phyloP scores from a whole-genome alignment of 2,329 filamentous ascomycete species.

The Chalaropsis ovoidea region DNA sequence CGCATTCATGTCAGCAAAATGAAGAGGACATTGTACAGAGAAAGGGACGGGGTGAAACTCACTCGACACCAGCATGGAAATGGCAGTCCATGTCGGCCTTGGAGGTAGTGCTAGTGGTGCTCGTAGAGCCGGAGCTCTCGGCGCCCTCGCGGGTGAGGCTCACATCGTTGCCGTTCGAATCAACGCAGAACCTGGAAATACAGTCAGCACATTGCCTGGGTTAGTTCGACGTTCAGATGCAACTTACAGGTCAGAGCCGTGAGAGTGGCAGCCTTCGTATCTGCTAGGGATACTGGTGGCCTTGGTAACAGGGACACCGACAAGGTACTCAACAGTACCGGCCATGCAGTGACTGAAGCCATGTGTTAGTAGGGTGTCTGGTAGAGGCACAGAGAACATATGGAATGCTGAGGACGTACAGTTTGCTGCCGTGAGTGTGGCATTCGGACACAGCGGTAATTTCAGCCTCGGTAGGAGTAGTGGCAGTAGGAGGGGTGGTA shows the following conservation, averaged over 20 bases:
- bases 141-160: constrained; percentile 34
- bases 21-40: neutral
- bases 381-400: neutral
- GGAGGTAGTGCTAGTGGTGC: constrained; percentile 16
- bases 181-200: constrained; percentile 50
- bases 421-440: constrained; percentile 35
- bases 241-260: constrained; percentile 47
- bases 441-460: constrained; percentile 36
- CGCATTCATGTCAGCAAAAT: constrained; percentile 26
- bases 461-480: constrained; percentile 23
- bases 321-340: constrained; percentile 36
- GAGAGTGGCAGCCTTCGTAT: constrained; percentile 56
- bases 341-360: constrained; percentile 38
- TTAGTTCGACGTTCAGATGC: neutral
- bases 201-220: neutral
- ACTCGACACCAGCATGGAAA: constrained; percentile 68
- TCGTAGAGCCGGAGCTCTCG: constrained; percentile 26
- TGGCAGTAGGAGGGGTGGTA: constrained; percentile 14
- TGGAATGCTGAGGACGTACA: constrained; percentile 31
- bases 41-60: constrained; percentile 31
- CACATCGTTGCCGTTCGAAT: constrained; percentile 50
- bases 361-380: constrained; percentile 8
- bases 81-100: constrained; percentile 47
- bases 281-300: constrained; percentile 47
- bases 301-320: constrained; percentile 42